Evolutionary conservation across 2,329 filamentous ascomycete genomes (phyloP).

Genomic region (Ceratocystis variospora): DNA sequence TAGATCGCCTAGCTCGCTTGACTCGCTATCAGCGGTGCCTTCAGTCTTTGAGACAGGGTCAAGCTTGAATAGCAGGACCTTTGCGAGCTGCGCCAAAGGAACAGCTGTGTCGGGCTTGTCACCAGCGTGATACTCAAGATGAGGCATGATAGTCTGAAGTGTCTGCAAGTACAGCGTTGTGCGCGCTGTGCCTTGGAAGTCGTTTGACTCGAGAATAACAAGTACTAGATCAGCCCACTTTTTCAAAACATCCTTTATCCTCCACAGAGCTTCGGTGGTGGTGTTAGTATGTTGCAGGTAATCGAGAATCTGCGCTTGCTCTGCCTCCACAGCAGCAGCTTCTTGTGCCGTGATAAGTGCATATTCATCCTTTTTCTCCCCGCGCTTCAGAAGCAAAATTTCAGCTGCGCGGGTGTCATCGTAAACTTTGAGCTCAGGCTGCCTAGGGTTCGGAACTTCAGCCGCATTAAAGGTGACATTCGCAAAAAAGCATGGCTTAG

Average conservation of each 20-base stretch:
- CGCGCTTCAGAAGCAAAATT: constrained; percentile 55
- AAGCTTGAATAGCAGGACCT: constrained; percentile 57
- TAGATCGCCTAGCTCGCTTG: constrained; percentile 48
- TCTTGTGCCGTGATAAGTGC: constrained; percentile 38
- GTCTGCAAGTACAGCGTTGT: constrained; percentile 72
- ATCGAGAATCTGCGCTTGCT: constrained; percentile 46
- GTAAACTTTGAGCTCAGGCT: constrained; percentile 47
- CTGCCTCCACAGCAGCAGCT: constrained; percentile 37
- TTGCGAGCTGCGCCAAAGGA: constrained; percentile 64
- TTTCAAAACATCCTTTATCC: constrained; percentile 54
- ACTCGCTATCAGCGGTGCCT: background rate
- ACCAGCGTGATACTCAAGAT: constrained; percentile 62
- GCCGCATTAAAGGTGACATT: constrained; percentile 16
- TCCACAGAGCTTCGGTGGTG: constrained; percentile 41
- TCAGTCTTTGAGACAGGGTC: constrained; percentile 34
- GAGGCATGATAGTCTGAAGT: constrained; percentile 75
- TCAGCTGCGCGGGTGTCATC: constrained; percentile 60
- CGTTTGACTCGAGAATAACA: constrained; percentile 68
- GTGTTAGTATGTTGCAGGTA: constrained; percentile 52
- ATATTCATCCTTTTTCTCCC: constrained; percentile 41
- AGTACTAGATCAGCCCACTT: constrained; percentile 77
- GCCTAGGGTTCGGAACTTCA: constrained; percentile 28
- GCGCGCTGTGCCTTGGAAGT: constrained; percentile 58
- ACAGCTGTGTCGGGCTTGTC: constrained; percentile 56
- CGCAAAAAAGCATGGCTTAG: constrained; percentile 45